phyloP scores from a whole-genome alignment of 257 asterid genomes.

The Solanum acaule region DNA sequence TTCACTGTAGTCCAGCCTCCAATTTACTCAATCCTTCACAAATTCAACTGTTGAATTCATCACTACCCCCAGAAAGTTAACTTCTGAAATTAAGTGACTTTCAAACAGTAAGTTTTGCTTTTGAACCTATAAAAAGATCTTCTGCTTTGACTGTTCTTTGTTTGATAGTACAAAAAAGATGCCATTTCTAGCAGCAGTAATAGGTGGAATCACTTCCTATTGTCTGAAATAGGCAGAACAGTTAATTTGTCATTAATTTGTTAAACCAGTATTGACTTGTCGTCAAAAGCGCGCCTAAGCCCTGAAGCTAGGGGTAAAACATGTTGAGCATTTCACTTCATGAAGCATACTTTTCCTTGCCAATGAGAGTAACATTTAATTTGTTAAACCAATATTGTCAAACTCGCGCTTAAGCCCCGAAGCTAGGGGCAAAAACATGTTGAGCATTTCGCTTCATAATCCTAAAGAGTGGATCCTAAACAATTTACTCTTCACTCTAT shows the following conservation, averaged over 20 bases:
- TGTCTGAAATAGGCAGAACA: background rate
- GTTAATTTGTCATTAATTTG: background rate
- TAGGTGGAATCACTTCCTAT: background rate
- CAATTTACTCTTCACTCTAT: background rate
- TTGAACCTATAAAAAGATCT: background rate
- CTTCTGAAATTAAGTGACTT: background rate
- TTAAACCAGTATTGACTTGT: background rate
- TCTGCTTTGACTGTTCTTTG: background rate
- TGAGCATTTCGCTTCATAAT: background rate
- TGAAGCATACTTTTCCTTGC: background rate
- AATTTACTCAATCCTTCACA: background rate
- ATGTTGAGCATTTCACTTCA: background rate
- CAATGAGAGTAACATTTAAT: background rate
- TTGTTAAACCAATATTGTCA: background rate
- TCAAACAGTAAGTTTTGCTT: background rate
- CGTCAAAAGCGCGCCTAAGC: background rate
- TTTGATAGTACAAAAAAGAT: background rate
- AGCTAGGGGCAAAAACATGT: background rate
- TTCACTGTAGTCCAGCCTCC: slow-evolving; percentile 13
- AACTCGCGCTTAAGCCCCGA: background rate
- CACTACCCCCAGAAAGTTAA: background rate
- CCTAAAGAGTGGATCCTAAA: background rate
- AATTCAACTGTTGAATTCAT: background rate
- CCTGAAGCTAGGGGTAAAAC: background rate
- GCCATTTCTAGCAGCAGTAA: background rate